Conservation (phyloP, 768 basidiomycete species). For the Hypholoma sublateritium region DNA sequence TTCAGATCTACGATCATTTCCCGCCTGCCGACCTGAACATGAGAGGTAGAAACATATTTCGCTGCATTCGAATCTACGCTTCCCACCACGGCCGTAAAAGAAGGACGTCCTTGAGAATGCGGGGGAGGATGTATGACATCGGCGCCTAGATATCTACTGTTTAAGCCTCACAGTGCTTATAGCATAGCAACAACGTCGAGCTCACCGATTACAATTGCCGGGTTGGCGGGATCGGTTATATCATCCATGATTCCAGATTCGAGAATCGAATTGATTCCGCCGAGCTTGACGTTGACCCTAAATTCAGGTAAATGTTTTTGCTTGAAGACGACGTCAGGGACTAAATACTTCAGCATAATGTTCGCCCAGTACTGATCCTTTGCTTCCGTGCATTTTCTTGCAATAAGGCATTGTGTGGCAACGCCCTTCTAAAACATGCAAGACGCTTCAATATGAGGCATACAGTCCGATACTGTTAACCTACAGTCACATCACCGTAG, state of each 20-base stretch:
- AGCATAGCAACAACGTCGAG: background rate
- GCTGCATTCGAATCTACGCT: slow-evolving; percentile 72
- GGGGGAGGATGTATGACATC: slow-evolving; percentile 85
- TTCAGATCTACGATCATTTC: slow-evolving; percentile 76
- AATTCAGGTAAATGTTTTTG: no score
- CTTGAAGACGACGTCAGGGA: no score
- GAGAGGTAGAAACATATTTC: slow-evolving; percentile 60
- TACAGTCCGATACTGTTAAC: no score
- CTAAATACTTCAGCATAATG: slow-evolving; percentile 70
- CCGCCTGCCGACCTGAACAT: slow-evolving; percentile 61
- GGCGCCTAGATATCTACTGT: slow-evolving; percentile 45
- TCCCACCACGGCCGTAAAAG: slow-evolving; percentile 75
- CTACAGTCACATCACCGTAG: slow-evolving; percentile 55
- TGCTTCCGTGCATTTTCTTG: slow-evolving; percentile 58
- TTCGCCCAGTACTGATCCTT: slow-evolving; percentile 82
- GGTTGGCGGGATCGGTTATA: slow-evolving; percentile 63
- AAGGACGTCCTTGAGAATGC: slow-evolving; percentile 71
- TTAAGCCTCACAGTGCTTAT: background rate
- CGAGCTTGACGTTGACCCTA: slow-evolving; percentile 82
- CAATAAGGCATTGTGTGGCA: slow-evolving; percentile 78
- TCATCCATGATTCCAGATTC: slow-evolving; percentile 41
- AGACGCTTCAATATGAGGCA: no score
- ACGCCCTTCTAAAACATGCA: slow-evolving; percentile 50
- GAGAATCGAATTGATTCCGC: slow-evolving; percentile 77
- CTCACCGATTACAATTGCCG: slow-evolving; percentile 77